Evolutionary conservation across 2,329 filamentous ascomycete genomes (phyloP).

Genomic region (Colletotrichum filicis): DNA sequence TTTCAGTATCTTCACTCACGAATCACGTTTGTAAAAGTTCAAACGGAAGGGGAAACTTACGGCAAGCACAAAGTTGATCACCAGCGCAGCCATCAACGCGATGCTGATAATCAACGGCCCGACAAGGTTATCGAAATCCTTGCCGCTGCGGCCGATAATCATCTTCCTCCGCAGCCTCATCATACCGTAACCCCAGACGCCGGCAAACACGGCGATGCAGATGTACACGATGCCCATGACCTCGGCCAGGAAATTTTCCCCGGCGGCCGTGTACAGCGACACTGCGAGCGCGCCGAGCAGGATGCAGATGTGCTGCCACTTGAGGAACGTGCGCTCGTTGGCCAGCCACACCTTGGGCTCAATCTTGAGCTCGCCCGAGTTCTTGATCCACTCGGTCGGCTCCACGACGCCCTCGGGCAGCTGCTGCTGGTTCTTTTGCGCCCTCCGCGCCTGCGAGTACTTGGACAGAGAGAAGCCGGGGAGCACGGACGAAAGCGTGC

Average conservation of each 20-base stretch:
- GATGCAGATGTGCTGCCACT: conserved; percentile 96
- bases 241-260: conserved; percentile 80
- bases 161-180: conserved; percentile 79
- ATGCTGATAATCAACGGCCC: conserved; percentile 87
- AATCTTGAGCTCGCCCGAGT: conserved; percentile 88
- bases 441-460: conserved; percentile 71
- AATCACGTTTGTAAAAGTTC: neutral
- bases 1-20: neutral
- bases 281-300: conserved; percentile 86
- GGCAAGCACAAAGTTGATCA: conserved; percentile 91
- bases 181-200: conserved; percentile 88
- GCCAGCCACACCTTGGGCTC: conserved; percentile 99
- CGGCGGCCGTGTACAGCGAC: conserved; percentile 89
- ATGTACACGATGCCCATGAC: conserved; percentile 87
- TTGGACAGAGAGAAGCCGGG: conserved; percentile 86
- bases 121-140: conserved; percentile 90
- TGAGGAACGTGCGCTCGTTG: conserved; percentile 97
- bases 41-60: conserved; percentile 54
- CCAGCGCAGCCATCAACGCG: conserved; percentile 80
- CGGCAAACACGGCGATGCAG: conserved; percentile 82
- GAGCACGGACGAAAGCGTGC: conserved; percentile 77
- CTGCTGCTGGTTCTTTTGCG: conserved; percentile 58
- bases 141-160: conserved; percentile 87
- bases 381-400: conserved; percentile 91
- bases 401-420: conserved; percentile 90